phyloP scores from a whole-genome alignment of 305 asterid genomes.

The Solanum hybrid region DNA sequence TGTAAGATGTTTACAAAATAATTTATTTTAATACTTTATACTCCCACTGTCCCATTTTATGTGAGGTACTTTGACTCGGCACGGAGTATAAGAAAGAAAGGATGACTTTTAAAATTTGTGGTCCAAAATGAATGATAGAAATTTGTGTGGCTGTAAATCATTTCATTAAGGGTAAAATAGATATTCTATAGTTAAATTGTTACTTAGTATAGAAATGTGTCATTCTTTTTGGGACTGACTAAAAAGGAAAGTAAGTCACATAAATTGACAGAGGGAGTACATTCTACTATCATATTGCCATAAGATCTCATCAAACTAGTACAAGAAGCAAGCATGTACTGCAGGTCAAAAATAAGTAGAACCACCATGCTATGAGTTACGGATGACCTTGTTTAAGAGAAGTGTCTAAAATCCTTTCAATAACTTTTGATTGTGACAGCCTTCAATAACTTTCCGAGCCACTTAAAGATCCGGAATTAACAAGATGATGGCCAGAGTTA shows the following conservation, averaged over 20 bases:
- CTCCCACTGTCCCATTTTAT: too few species aligned
- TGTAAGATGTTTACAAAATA: not conserved
- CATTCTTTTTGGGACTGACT: too few species aligned
- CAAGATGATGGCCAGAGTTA: not conserved
- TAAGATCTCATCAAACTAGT: not conserved
- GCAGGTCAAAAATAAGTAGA: not conserved
- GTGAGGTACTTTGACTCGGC: too few species aligned
- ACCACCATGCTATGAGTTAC: not conserved
- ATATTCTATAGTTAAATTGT: too few species aligned
- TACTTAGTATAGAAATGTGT: too few species aligned
- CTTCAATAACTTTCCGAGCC: not conserved
- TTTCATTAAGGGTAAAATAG: too few species aligned
- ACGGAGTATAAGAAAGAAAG: too few species aligned
- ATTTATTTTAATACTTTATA: not conserved
- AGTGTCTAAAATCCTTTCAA: not conserved
- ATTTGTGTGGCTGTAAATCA: too few species aligned
- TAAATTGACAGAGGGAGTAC: not conserved
- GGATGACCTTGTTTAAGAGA: not conserved
- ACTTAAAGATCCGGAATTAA: not conserved
- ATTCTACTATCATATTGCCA: not conserved
- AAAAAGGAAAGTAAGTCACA: too few species aligned
- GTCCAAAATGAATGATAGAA: too few species aligned
- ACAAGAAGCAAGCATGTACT: not conserved
- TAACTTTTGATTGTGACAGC: not conserved
- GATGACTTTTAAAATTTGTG: too few species aligned